These are phyloP conservation scores for Zygosaccharomyces siamensis DNA, from an alignment of 805 yeast species.

Conservation along the genomic window DNA sequence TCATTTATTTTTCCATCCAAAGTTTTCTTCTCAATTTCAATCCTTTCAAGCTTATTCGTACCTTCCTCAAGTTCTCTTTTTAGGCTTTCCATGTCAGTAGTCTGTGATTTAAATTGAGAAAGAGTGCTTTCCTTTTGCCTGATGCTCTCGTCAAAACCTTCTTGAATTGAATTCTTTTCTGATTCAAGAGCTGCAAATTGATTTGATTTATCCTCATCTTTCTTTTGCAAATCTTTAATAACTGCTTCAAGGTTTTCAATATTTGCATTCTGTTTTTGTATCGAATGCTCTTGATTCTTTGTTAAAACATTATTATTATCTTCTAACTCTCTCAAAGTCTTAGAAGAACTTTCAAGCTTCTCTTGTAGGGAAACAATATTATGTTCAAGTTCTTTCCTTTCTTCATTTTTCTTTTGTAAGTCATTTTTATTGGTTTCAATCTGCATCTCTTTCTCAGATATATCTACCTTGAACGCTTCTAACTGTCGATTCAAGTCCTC, in stretches of 20 bases:
- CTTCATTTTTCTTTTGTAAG: neutral
- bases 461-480: slow-evolving; percentile 1
- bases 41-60: neutral
- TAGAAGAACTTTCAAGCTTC: slow-evolving; percentile 9
- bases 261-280: slow-evolving; percentile 4
- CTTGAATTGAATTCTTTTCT: neutral
- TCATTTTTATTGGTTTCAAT: neutral
- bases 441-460: neutral
- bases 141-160: neutral
- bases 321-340: neutral
- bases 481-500: slow-evolving; percentile 9
- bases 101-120: neutral
- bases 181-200: neutral
- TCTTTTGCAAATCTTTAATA: neutral
- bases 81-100: neutral
- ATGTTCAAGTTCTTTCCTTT: slow-evolving; percentile 1
- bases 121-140: slow-evolving; percentile 1
- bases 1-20: slow-evolving; percentile 1
- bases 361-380: neutral
- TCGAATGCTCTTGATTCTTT: neutral
- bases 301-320: neutral
- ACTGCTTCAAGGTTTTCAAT: slow-evolving; percentile 3
- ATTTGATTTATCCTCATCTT: neutral
- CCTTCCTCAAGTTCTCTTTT: neutral
- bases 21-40: slow-evolving; percentile 5